Conservation (phyloP, 2,329 filamentous ascomycete species). For the Decorospora gaudefroyi region DNA sequence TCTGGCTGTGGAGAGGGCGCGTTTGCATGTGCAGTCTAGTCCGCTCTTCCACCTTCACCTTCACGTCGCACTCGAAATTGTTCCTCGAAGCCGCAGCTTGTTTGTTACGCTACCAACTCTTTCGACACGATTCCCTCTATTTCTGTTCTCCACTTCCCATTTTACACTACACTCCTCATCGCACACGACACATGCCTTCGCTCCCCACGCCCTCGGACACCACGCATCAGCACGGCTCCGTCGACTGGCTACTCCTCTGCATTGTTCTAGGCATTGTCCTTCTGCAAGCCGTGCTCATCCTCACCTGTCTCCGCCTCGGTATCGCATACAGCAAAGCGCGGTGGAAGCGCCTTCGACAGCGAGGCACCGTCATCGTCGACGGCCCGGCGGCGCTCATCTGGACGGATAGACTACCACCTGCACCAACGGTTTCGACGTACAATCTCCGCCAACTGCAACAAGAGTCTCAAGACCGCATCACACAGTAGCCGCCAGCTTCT, state of each 20-base stretch:
- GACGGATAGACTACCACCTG: conserved; percentile 15
- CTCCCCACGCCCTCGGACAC: not conserved
- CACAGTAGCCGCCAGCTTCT: not conserved
- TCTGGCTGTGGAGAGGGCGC: no score
- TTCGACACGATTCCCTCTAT: no score
- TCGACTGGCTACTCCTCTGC: conserved; percentile 12
- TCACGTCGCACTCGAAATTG: no score
- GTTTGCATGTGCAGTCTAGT: no score
- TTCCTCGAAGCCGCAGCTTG: no score
- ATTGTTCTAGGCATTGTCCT: conserved; percentile 6
- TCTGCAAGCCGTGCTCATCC: conserved; percentile 1
- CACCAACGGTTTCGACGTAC: conserved; percentile 9
- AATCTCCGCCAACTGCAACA: conserved; percentile 8
- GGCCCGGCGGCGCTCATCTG: conserved; percentile 16
- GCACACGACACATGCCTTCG: not conserved
- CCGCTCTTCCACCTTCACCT: no score
- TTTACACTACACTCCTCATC: not conserved
- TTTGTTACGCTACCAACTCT: no score
- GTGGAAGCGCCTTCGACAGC: conserved; percentile 15
- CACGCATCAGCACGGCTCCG: not conserved
- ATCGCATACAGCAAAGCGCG: conserved; percentile 16
- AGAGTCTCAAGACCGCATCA: not conserved
- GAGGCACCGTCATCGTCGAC: conserved; percentile 19
- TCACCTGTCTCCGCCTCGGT: conserved; percentile 5
- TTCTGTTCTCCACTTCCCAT: no score